phyloP scores from a whole-genome alignment of 352 stramenopile genomes.

The Phytophthora pinifolia region DNA sequence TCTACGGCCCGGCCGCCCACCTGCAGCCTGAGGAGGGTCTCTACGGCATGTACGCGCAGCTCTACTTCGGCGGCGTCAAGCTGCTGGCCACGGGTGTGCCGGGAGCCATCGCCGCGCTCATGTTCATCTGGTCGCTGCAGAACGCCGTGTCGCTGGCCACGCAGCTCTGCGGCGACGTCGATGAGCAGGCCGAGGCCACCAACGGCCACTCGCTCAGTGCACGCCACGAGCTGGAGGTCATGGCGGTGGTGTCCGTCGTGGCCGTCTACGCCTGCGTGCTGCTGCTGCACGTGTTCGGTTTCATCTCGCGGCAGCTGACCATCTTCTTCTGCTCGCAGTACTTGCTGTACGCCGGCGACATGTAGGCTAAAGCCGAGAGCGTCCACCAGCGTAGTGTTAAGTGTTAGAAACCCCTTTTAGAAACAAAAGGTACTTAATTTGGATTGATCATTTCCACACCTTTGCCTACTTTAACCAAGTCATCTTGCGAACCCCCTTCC shows the following conservation, averaged over 20 bases:
- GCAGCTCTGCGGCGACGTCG: constrained; percentile 6
- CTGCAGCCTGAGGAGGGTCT: constrained; percentile 32
- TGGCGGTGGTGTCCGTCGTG: constrained; percentile 43
- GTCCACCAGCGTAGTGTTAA: no score
- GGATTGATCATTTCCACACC: no score
- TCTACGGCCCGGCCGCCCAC: constrained; percentile 42
- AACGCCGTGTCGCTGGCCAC: constrained; percentile 29
- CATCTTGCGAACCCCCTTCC: constrained; percentile 14
- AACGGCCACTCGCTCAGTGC: constrained; percentile 25
- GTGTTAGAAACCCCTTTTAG: no score
- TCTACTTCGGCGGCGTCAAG: constrained; percentile 64
- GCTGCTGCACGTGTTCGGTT: constrained; percentile 51
- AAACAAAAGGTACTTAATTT: no score
- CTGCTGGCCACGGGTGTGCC: constrained; percentile 49
- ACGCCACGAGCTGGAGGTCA: constrained; percentile 42
- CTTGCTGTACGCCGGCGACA: constrained; percentile 48
- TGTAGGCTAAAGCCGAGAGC: no score
- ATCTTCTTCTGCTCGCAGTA: constrained; percentile 77
- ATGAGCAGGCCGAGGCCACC: constrained; percentile 1
- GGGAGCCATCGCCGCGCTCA: constrained; percentile 34
- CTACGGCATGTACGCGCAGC: constrained; percentile 44
- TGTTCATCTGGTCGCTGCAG: constrained; percentile 55
- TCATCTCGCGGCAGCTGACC: constrained; percentile 60
- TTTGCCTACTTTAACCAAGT: no score
- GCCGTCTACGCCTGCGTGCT: constrained; percentile 52